Conservation (phyloP, 2,329 filamentous ascomycete species). For the Bretziella fagacearum region DNA sequence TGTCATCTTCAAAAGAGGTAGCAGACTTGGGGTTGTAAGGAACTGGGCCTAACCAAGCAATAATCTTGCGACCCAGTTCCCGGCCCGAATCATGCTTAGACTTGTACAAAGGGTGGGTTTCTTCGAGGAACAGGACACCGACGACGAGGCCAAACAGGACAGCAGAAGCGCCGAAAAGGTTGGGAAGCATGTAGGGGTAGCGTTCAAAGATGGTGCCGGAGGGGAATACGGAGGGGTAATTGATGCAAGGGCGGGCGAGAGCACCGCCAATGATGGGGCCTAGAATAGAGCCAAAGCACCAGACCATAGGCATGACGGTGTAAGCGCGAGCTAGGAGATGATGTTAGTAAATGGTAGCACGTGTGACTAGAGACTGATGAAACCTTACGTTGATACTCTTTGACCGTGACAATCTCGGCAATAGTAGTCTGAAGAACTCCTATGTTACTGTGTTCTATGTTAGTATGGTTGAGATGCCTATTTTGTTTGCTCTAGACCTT, state of each 20-base stretch:
- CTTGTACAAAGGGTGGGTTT: constrained; percentile 78
- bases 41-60: constrained; percentile 24
- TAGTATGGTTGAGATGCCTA: neutral
- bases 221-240: constrained; percentile 58
- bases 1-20: constrained; percentile 28
- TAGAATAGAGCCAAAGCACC: constrained; percentile 91
- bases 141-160: constrained; percentile 59
- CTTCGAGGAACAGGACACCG: constrained; percentile 76
- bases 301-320: constrained; percentile 94
- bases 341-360: constrained; percentile 8
- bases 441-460: constrained; percentile 48
- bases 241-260: constrained; percentile 70
- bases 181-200: constrained; percentile 82
- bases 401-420: constrained; percentile 78
- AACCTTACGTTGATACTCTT: constrained; percentile 72
- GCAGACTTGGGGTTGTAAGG: neutral
- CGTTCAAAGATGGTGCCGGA: constrained; percentile 62
- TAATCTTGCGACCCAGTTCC: constrained; percentile 57
- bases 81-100: constrained; percentile 56
- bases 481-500: constrained; percentile 22
- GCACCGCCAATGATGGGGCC: constrained; percentile 84
- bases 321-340: constrained; percentile 60
- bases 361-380: neutral
- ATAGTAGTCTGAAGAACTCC: constrained; percentile 91
- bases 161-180: constrained; percentile 72